phyloP scores from a whole-genome alignment of 2,329 filamentous ascomycete genomes.

The Byssoonygena ceratinophila region DNA sequence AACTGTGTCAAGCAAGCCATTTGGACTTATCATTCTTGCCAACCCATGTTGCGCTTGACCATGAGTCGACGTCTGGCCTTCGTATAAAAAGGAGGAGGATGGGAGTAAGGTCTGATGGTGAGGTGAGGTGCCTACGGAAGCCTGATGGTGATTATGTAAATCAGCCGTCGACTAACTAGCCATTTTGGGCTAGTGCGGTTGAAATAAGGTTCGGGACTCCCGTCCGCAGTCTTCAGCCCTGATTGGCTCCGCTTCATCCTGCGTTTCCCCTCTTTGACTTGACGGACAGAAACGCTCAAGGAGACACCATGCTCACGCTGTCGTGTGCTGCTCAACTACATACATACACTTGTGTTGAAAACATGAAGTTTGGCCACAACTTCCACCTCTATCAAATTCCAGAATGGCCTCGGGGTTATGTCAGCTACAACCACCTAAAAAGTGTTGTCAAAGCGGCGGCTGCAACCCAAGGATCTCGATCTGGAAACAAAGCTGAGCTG shows the following conservation, averaged over 20 bases:
- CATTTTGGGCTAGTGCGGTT: not conserved
- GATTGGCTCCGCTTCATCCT: not conserved
- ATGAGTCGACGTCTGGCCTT: too few relatives aligned
- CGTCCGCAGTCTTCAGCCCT: not conserved
- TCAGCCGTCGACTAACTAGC: not conserved
- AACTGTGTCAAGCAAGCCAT: too few relatives aligned
- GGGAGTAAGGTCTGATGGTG: too few relatives aligned
- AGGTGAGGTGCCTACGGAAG: not conserved
- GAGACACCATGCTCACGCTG: not conserved
- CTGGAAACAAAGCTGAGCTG: not conserved
- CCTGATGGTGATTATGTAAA: too few relatives aligned
- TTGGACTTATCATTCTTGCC: too few relatives aligned
- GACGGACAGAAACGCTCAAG: too few relatives aligned
- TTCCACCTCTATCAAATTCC: conserved; percentile 21
- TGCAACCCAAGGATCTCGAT: not conserved
- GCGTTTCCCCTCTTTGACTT: too few relatives aligned
- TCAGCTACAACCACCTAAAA: conserved; percentile 25
- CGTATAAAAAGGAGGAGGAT: too few relatives aligned
- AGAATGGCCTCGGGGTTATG: conserved; percentile 23
- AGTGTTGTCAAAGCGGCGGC: not conserved
- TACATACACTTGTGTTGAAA: not conserved
- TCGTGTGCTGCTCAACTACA: not conserved
- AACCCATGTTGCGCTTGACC: too few relatives aligned
- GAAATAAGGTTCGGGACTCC: not conserved
- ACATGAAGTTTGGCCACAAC: conserved; percentile 26